Base-by-base conservation (phyloP, 2,329 filamentous ascomycete species). In the Colletotrichum chlorophyti region DNA sequence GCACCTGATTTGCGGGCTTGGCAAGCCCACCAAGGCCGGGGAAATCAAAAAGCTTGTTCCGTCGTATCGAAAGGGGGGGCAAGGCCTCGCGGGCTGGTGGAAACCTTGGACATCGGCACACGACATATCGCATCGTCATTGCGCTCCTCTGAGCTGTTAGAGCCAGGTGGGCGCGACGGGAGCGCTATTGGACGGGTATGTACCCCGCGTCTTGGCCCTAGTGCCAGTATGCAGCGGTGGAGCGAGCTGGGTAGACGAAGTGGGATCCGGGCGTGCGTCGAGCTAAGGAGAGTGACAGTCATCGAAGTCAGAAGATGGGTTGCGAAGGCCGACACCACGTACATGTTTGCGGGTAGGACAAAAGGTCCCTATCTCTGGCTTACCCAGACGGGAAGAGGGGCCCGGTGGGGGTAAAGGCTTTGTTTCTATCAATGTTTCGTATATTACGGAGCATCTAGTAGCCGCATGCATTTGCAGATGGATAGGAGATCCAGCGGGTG, bases 101-200 rank as follows among this genome's bases (percentile, higher is more conserved):
- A n/a, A n/a, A n/a, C n/a, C n/a, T n/a, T n/a, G n/a, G n/a, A n/a
- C 21, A 26, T 32, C 40, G 21, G 29, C 50, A 42, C 35, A 48
- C 54, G 31, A 48, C 50, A 43, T 47, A 11, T 31, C 48, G 54
- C 49, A 42, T 59, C 50, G 42, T 40, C 50, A 49, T 54, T 49
- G 42, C 50, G 32, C 46, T 45, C 31, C 37, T 32, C 31, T 29
- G 38, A 14, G 50, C 41, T 49, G 50, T 12, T 40, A 49, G 37
- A 27, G 26, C 38, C 38, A n/a, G 37, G 32, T 45, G 49, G 29
- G 17, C 14, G 26, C 40, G 38, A 45, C 55, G 51, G 55, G 55
- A 59, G 55, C 55, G 55, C 55, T 59, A 59, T 55, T 55, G 55
- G 55, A 40, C 55, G 55, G 55, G 55, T 59, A 59, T 59, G 55